Evolutionary conservation across 305 asterid species (phyloP).

Genomic region (Ilex paraguariensis): DNA sequence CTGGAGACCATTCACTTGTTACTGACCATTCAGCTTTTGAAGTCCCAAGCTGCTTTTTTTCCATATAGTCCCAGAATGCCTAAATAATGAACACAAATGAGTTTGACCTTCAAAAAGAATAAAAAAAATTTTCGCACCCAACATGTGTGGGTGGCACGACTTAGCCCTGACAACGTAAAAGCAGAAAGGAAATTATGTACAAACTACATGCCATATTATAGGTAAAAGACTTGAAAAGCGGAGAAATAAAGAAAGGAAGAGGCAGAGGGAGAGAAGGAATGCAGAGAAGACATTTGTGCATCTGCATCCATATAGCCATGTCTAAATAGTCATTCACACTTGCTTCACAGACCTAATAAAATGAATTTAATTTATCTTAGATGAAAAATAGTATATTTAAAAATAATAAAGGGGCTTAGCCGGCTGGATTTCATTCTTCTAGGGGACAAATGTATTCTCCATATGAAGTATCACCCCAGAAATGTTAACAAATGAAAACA

Average conservation of each 20-base stretch:
- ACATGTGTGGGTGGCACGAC: not conserved
- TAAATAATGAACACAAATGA: conserved; percentile 22
- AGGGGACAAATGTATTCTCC: too few relatives aligned
- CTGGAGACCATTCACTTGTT: conserved; percentile 98
- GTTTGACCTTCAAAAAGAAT: not conserved
- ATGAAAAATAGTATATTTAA: too few relatives aligned
- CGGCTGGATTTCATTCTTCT: too few relatives aligned
- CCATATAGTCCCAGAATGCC: conserved; percentile 92
- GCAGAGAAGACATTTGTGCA: not conserved
- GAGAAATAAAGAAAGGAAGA: not conserved
- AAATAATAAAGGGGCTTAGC: too few relatives aligned
- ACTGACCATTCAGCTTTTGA: conserved; percentile 94
- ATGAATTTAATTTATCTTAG: too few relatives aligned
- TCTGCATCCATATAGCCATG: not conserved
- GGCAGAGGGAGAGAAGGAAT: not conserved
- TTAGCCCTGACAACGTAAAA: not conserved
- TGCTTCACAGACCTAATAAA: too few relatives aligned
- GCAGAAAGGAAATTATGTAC: not conserved
- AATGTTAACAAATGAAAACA: too few relatives aligned
- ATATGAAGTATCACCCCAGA: too few relatives aligned
- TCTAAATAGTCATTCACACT: too few relatives aligned
- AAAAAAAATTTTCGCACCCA: not conserved
- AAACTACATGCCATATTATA: not conserved
- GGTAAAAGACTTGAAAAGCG: not conserved
- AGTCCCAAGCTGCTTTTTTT: conserved; percentile 66